Base-by-base conservation (phyloP, 331 rosid species). In the Malus hybrid region DNA sequence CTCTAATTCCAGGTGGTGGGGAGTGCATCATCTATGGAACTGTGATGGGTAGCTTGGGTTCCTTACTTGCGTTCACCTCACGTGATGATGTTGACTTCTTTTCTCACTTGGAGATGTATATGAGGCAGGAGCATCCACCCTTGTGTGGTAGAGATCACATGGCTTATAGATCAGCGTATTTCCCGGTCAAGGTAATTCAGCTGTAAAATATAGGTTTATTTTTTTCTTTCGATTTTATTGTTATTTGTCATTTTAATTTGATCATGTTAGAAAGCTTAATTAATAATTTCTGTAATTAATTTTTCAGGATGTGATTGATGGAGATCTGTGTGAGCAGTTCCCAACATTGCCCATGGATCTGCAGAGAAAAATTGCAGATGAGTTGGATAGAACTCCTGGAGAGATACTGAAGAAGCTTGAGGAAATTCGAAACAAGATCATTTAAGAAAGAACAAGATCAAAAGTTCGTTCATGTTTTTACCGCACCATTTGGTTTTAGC, bases 81-180 rank as follows among this genome's bases (percentile, higher is more conserved):
- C 95, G 97, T 6, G 98, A 94, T 46, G 98, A 94, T 34, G 96
- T 94, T 63, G 98, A 91, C 79, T 94, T 94, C 93, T 94, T 94
- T 75, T 94, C 97, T 75, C 97, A 91, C 82, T 75, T 94, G 90
- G 98, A 91, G 91, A 94, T 91, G 98, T 91, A 91, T 80, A 4
- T 94, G 93, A 94, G 98, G 86, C 98, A 94, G 89, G 97, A 94
- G 64, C 85, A 91, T 83, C 97, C 96, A 3, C 97, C 97, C 75
- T 83, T 94, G 82, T 94, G 98, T 61, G 97, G 97, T 61, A 91
- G 98, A 86, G 98, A 94, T 82, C 98, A 94, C 84, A 94, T 94
- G 97, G 95, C 89, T 77, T 94, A 87, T 76, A 86, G 98, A 86
- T 94, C 98, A 71, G 93, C 98, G 44, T 94, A 94, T 74, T 94